Evolutionary conservation across 495 filamentous ascomycete genomes (phyloP).

Genomic region (Xylaria nigripes): DNA sequence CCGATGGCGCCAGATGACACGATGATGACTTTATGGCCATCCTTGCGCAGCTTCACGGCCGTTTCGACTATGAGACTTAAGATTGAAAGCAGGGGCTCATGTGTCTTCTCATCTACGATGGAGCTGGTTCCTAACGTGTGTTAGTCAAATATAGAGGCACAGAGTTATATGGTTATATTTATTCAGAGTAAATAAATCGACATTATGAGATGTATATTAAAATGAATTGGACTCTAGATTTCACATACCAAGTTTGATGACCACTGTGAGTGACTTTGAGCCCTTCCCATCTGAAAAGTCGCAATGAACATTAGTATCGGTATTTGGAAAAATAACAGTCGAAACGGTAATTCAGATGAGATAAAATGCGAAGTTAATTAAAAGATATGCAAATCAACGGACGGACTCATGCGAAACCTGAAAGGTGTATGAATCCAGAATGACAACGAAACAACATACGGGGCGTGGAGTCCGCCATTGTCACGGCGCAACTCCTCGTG

Average conservation of each 20-base stretch:
- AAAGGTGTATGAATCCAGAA: neutral
- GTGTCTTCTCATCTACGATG: conserved; percentile 94
- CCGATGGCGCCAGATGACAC: conserved; percentile 97
- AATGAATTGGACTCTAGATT: neutral
- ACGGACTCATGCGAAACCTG: neutral
- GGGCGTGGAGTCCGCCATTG: conserved; percentile 22
- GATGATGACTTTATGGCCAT: conserved; percentile 90
- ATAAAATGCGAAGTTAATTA: neutral
- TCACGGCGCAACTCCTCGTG: conserved; percentile 4
- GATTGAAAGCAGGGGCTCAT: conserved; percentile 89
- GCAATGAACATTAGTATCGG: conserved; percentile 9
- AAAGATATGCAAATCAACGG: neutral
- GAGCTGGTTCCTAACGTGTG: conserved; percentile 77
- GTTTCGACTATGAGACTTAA: conserved; percentile 89
- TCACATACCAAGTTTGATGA: conserved; percentile 85
- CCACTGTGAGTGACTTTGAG: conserved; percentile 59
- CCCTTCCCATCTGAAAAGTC: conserved; percentile 39
- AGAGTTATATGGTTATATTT: neutral
- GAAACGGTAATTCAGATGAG: neutral
- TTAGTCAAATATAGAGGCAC: neutral
- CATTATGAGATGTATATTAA: neutral
- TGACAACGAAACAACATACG: conserved; percentile 16
- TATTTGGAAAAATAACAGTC: too few relatives aligned
- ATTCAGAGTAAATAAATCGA: neutral
- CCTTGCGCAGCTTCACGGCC: conserved; percentile 69